These are phyloP conservation scores for Pulveroboletus sp. DNA, from an alignment of 1,284 basidiomycete species.

Conservation along the genomic window DNA sequence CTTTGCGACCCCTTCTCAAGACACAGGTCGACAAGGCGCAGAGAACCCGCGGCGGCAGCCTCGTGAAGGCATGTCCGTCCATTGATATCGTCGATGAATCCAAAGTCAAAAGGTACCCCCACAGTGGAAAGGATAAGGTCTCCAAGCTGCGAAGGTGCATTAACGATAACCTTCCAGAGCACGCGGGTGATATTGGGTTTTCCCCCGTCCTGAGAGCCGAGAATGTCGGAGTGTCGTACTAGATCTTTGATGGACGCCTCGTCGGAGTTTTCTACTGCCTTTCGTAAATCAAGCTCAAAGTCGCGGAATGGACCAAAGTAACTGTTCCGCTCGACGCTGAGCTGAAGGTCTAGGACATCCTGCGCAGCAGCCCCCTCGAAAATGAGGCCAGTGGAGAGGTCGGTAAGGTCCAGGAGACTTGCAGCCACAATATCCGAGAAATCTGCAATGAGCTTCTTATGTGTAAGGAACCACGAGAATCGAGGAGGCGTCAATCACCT, in stretches of 20 bases:
- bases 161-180: conserved; percentile 86
- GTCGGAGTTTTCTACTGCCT: conserved; percentile 65
- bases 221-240: conserved; percentile 66
- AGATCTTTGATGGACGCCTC: conserved; percentile 62
- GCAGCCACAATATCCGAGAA: conserved; percentile 93
- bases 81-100: conserved; percentile 96
- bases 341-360: conserved; percentile 68
- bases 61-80: conserved; percentile 94
- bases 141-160: conserved; percentile 69
- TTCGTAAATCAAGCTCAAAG: conserved; percentile 81
- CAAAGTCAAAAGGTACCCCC: conserved; percentile 76
- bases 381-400: conserved; percentile 71
- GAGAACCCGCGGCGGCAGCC: conserved; percentile 81
- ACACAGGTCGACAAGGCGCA: conserved; percentile 82
- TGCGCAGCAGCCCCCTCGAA: conserved; percentile 60
- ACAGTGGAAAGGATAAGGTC: conserved; percentile 74
- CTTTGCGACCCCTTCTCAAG: conserved; percentile 69
- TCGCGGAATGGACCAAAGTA: conserved; percentile 78
- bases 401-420: conserved; percentile 90
- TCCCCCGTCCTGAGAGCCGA: conserved; percentile 55
- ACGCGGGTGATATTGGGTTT: conserved; percentile 77
- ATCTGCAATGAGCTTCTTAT: conserved; percentile 78
- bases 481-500: conserved; percentile 46
- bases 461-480: conserved; percentile 10
- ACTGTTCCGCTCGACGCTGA: conserved; percentile 58